phyloP scores from a whole-genome alignment of 2,329 filamentous ascomycete species.

The Cladosporium sp. region DNA sequence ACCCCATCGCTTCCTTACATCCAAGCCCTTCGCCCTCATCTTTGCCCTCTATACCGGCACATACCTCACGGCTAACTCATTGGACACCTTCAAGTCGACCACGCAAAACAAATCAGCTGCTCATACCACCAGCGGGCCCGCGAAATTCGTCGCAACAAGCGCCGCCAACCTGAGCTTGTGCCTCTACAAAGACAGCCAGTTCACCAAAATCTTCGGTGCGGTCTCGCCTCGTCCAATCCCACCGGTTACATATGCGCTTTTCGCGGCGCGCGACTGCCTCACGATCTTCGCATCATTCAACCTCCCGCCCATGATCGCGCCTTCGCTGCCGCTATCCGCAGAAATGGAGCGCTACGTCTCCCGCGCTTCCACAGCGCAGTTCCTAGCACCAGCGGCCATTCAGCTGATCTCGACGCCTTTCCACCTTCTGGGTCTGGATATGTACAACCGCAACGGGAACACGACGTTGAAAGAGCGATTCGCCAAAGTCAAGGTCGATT shows the following conservation, averaged over 20 bases:
- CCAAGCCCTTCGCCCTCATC: slow-evolving; percentile 69
- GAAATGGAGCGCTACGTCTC: slow-evolving; percentile 54
- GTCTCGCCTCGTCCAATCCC: slow-evolving; percentile 58
- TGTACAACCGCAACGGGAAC: slow-evolving; percentile 70
- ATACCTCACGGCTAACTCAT: slow-evolving; percentile 81
- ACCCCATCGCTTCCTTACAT: slow-evolving; percentile 63
- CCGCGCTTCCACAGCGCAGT: slow-evolving; percentile 64
- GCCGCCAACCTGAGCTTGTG: slow-evolving; percentile 82
- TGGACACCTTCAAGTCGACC: slow-evolving; percentile 78
- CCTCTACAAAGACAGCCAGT: slow-evolving; percentile 82
- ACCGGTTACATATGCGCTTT: slow-evolving; percentile 71
- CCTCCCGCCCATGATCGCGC: slow-evolving; percentile 75
- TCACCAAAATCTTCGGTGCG: slow-evolving; percentile 78
- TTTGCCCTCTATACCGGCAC: slow-evolving; percentile 77
- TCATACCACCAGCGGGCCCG: slow-evolving; percentile 68
- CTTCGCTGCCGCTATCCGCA: slow-evolving; percentile 53
- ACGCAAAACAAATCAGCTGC: slow-evolving; percentile 57
- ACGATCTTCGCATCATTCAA: slow-evolving; percentile 95
- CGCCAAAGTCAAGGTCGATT: slow-evolving; percentile 69
- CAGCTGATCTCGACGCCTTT: slow-evolving; percentile 80
- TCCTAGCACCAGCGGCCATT: slow-evolving; percentile 73
- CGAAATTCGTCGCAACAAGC: slow-evolving; percentile 80
- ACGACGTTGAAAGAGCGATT: slow-evolving; percentile 62
- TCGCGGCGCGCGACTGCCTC: slow-evolving; percentile 78
- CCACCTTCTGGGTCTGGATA: slow-evolving; percentile 79